Conservation (phyloP, 1,284 basidiomycete genomes). For the Fistulinella staudtii region DNA sequence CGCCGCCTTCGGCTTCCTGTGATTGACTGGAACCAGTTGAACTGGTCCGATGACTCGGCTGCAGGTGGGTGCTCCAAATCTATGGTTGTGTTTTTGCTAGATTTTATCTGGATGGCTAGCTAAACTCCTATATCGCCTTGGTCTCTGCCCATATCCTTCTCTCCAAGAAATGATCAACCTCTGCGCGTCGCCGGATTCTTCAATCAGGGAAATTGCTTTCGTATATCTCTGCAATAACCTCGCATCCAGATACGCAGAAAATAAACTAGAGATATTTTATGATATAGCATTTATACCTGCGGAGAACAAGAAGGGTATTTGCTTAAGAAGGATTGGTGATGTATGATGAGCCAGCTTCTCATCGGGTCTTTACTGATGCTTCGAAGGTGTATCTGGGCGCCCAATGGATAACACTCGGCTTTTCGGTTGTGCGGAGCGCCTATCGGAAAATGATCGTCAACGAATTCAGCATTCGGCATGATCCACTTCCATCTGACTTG, state of each 20-base stretch:
- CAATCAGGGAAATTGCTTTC: slow-evolving; percentile 52
- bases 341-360: slow-evolving; percentile 34
- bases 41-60: slow-evolving; percentile 73
- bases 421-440: slow-evolving; percentile 55
- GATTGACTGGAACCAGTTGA: slow-evolving; percentile 37
- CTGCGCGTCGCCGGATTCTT: slow-evolving; percentile 50
- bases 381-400: slow-evolving; percentile 65
- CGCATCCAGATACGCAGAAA: slow-evolving; percentile 55
- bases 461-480: slow-evolving; percentile 69
- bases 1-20: slow-evolving; percentile 11
- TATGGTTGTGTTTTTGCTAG: not conserved
- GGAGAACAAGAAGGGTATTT: slow-evolving; percentile 40
- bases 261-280: slow-evolving; percentile 48
- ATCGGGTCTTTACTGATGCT: not conserved
- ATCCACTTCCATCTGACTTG: slow-evolving; percentile 65
- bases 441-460: slow-evolving; percentile 44
- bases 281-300: slow-evolving; percentile 78
- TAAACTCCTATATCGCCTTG: slow-evolving; percentile 69
- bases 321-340: slow-evolving; percentile 64
- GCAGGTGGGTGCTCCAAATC: slow-evolving; percentile 60
- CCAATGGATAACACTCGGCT: slow-evolving; percentile 72
- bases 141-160: slow-evolving; percentile 68
- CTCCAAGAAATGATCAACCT: slow-evolving; percentile 62
- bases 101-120: slow-evolving; percentile 1
- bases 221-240: slow-evolving; percentile 75